These are phyloP conservation scores for Vicia sativa DNA, from an alignment of 306 rosid genomes.

Conservation along the genomic window DNA sequence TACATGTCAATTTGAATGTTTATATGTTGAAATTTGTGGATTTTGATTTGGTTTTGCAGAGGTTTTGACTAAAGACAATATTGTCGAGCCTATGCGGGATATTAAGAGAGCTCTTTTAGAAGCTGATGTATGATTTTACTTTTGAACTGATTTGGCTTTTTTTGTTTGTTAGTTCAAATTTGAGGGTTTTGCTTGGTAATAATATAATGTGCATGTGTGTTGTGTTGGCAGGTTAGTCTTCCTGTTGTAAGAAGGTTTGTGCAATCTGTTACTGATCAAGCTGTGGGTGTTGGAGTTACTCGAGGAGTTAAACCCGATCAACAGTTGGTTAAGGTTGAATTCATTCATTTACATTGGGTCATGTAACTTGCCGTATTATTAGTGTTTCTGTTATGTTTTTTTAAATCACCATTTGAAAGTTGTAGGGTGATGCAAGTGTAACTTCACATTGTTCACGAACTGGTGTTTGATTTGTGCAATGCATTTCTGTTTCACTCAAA, in stretches of 20 bases:
- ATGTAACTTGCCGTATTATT: slow-evolving; percentile 6
- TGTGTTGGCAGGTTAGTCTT: slow-evolving; percentile 85
- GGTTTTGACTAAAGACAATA: slow-evolving; percentile 93
- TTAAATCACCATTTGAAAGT: background rate
- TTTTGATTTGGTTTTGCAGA: slow-evolving; percentile 51
- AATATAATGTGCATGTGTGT: background rate
- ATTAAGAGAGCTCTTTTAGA: slow-evolving; percentile 96
- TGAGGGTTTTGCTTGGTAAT: background rate
- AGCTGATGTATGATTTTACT: slow-evolving; percentile 79
- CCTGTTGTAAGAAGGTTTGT: slow-evolving; percentile 98
- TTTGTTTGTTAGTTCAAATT: background rate
- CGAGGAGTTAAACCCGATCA: slow-evolving; percentile 94
- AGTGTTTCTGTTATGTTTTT: background rate
- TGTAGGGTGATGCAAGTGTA: background rate
- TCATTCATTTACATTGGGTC: background rate
- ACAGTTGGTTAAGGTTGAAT: slow-evolving; percentile 84
- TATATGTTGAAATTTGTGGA: too few species aligned
- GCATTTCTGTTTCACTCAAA: background rate
- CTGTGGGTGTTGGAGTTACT: slow-evolving; percentile 86
- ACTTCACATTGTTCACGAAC: background rate
- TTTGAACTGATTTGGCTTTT: slow-evolving; percentile 25
- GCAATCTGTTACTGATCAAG: slow-evolving; percentile 87
- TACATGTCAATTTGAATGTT: too few species aligned
- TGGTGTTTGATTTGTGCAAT: slow-evolving; percentile 5
- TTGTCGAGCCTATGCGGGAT: slow-evolving; percentile 97